Base-by-base conservation (phyloP, 2,329 filamentous ascomycete genomes). In the Ophiosphaerella korrae region DNA sequence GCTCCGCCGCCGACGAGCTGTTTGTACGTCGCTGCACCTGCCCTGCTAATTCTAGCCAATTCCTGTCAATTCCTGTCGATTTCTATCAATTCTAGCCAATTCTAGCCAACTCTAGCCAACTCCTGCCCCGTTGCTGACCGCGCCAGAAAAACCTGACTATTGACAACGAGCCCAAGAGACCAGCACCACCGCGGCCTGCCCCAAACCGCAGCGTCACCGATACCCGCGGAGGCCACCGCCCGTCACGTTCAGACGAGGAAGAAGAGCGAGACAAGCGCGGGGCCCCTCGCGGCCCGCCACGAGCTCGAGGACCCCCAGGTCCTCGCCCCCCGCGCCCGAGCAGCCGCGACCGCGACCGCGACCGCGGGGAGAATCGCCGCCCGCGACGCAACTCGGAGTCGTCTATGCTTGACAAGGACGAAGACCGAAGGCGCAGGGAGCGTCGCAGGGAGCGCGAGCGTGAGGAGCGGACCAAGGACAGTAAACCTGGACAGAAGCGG, bases 321-420 rank as follows among this genome's bases (percentile, higher is more conserved):
- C 67, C 72, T 42, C 71, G 67, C 61, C 75, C 62, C 60, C 62
- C 55, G 14, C 72, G 53, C 55, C 67, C 55, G 16, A 60, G 55
- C 53, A 72, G 70, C 53, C 70, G 68, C 7, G 76, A 21, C 18
- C 18, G 68, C 7, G 76, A 21, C 18, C 18, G 18, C 18, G 18
- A 68, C 50, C 75, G 77, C 47, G 70, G 72, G 34, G 71, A 74
- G 41, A 76, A 78, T 39, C 75, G 80, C 49, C 82, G 86, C 16
- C 80, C 82, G 14, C 84, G 89, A 62, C 84, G 90, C 62, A 92
- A 92, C 71, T 93, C 90, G 2, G 90, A 93, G 50, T 90, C 89
- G 0, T 93, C 90, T 0, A 77, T 90, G 39, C 77, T 87, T 64
- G 86, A 85, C 63, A 85, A 82, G 67, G 80, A 82, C 65, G 85